A percentile compares a stretch with the other conserved stretches of the same genome.
Evolutionary conservation across 225 moss, liverwort and hornwort species (phyloP).

Genomic region (Rhytidiadelphus loreus): DNA sequence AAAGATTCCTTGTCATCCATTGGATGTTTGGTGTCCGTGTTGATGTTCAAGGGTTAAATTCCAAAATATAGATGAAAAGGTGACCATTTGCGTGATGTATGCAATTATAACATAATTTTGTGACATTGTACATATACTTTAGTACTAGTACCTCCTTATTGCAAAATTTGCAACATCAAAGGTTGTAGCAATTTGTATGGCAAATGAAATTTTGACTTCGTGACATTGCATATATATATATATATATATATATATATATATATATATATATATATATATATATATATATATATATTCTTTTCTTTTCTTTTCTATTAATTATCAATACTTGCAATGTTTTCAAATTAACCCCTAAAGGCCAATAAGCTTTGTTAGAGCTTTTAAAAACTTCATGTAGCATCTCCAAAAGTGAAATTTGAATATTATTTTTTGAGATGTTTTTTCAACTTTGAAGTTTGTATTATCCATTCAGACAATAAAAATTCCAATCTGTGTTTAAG

Average conservation of each 20-base stretch:
- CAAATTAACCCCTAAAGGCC: not conserved
- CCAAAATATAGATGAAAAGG: not conserved
- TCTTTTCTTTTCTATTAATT: too few species aligned
- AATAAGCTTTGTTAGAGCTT: not conserved
- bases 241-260: too few species aligned
- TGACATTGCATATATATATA: not conserved
- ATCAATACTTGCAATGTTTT: not conserved
- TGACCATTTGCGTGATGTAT: not conserved
- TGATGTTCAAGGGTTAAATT: too few species aligned
- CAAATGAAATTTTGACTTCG: not conserved
- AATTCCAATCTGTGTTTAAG: rapidly evolving
- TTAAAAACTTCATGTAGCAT: not conserved
- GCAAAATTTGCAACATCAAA: not conserved
- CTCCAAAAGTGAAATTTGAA: not conserved
- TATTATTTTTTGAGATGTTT: not conserved
- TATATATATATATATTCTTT: too few species aligned
- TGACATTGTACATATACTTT: not conserved
- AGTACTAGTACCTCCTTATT: rapidly evolving
- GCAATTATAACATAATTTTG: not conserved
- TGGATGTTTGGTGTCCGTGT: too few species aligned
- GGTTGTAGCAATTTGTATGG: not conserved
- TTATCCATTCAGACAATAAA: not conserved
- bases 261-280: too few species aligned
- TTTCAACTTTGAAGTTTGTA: not conserved
- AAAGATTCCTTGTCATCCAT: too few species aligned